These are phyloP conservation scores for Botrytis medusae DNA, from an alignment of 2,329 filamentous ascomycete species.

Conservation along the genomic window DNA sequence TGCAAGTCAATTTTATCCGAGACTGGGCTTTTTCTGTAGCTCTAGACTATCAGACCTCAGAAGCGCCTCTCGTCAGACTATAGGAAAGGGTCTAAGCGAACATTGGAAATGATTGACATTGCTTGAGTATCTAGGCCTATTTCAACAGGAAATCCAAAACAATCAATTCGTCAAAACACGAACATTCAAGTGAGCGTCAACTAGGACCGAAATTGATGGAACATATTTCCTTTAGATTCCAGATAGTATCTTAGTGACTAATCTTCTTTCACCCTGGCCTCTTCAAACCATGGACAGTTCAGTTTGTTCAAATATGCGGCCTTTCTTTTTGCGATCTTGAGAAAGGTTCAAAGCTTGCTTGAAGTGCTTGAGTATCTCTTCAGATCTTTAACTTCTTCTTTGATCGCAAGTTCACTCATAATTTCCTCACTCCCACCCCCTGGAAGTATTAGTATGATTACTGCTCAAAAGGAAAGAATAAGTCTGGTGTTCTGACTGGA, in stretches of 20 bases:
- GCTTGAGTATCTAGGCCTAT: background rate
- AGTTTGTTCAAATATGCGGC: too few species aligned
- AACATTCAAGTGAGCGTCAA: background rate
- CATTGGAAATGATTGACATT: background rate
- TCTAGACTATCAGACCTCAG: background rate
- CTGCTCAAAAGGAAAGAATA: background rate
- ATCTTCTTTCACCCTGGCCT: too few species aligned
- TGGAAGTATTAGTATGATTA: conserved; percentile 23
- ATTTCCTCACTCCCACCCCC: conserved; percentile 41
- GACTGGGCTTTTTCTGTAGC: background rate
- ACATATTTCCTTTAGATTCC: background rate
- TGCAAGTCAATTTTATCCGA: background rate
- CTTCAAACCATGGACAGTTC: background rate
- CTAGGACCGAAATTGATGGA: background rate
- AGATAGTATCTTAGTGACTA: background rate
- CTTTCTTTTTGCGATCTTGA: background rate
- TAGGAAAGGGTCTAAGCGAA: background rate
- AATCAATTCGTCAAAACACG: background rate
- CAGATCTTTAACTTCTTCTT: conserved; percentile 39
- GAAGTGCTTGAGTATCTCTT: conserved; percentile 28
- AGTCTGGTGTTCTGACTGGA: background rate
- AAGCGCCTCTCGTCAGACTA: background rate
- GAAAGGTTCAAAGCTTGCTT: conserved; percentile 30
- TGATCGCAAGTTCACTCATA: conserved; percentile 38
- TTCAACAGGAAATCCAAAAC: accelerated